These are phyloP conservation scores for Podospora tetraspora DNA, from an alignment of 495 filamentous ascomycete species.

Conservation along the genomic window DNA sequence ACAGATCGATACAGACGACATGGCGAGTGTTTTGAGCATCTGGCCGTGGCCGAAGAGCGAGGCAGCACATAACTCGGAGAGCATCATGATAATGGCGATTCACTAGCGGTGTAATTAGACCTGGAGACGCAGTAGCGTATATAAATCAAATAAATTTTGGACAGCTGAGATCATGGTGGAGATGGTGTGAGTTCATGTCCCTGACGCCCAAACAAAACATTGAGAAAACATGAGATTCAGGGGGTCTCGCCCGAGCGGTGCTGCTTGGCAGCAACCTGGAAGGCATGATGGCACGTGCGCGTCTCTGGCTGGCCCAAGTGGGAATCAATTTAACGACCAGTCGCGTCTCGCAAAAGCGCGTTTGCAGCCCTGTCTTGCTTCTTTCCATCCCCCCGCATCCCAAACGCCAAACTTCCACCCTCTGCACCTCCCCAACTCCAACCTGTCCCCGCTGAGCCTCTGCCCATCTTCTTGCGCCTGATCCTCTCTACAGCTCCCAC, in stretches of 20 bases:
- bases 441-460: slow-evolving; percentile 1
- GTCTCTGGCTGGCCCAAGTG: slow-evolving; percentile 11
- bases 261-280: background rate
- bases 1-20: background rate
- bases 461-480: background rate
- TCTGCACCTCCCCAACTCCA: background rate
- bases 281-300: slow-evolving; percentile 3
- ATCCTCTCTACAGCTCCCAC: background rate
- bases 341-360: slow-evolving; percentile 25
- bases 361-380: slow-evolving; percentile 16
- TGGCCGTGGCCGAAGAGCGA: background rate
- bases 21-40: background rate
- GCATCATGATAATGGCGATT: slow-evolving; percentile 9
- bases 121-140: background rate
- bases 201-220: background rate
- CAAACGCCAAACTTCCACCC: slow-evolving; percentile 9
- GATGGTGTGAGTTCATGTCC: background rate
- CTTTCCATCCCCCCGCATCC: slow-evolving; percentile 3
- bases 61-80: background rate
- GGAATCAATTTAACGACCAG: slow-evolving; percentile 28
- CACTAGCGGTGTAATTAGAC: slow-evolving; percentile 7
- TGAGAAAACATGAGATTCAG: background rate
- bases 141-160: background rate
- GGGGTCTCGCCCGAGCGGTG: background rate
- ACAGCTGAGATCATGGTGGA: background rate